phyloP scores from a whole-genome alignment of 805 yeast species.

The Yarrowia yakushimensis region DNA sequence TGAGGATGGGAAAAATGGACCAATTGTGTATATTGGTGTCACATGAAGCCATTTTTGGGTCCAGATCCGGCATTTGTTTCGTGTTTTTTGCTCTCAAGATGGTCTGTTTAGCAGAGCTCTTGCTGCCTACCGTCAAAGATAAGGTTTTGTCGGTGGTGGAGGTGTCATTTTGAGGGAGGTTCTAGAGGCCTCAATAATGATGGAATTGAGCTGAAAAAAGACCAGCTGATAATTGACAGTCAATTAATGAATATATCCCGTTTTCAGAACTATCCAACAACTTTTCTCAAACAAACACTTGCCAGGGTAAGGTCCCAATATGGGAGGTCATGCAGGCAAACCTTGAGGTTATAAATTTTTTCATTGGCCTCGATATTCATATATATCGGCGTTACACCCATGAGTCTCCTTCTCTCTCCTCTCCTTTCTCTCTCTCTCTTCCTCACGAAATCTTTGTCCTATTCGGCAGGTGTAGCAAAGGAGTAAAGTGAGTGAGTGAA shows the following conservation, averaged over 20 bases:
- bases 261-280: too few species aligned
- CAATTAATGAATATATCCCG: too few species aligned
- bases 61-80: background rate
- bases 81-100: background rate
- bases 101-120: background rate
- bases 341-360: slow-evolving; percentile 22
- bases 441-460: slow-evolving; percentile 18
- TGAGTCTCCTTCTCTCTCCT: slow-evolving; percentile 20
- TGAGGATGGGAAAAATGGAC: too few species aligned
- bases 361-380: slow-evolving; percentile 1
- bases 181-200: background rate
- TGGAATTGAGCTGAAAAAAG: background rate
- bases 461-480: slow-evolving; percentile 24
- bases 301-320: slow-evolving; percentile 17
- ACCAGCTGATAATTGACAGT: background rate
- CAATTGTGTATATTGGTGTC: background rate
- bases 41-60: background rate
- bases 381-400: background rate
- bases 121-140: background rate
- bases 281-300: background rate
- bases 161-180: background rate
- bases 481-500: slow-evolving; percentile 22
- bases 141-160: background rate
- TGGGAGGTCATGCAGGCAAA: background rate
- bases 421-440: slow-evolving; percentile 22